phyloP scores from a whole-genome alignment of 176 grass and related monocot genomes.

The Paspalum vaginatum region DNA sequence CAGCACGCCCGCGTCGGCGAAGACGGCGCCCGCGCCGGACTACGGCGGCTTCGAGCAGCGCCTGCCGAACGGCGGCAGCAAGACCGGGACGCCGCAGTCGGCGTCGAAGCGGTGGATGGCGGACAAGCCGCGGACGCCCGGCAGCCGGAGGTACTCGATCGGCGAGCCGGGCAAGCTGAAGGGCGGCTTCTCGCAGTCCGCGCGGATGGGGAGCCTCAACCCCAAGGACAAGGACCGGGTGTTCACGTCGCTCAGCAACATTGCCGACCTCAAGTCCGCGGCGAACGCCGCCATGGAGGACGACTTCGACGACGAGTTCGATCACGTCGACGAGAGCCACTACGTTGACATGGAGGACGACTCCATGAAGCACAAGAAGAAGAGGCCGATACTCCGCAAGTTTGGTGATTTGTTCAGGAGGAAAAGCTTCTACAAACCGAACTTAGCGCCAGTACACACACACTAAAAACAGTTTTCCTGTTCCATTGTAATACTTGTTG shows the following conservation, averaged over 20 bases:
- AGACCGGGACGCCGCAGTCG: conserved; percentile 37
- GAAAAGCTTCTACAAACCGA: conserved; percentile 65
- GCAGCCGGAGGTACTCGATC: conserved; percentile 61
- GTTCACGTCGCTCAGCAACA: conserved; percentile 77
- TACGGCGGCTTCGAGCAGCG: conserved; percentile 16
- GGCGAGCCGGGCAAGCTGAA: conserved; percentile 69
- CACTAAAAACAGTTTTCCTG: neutral
- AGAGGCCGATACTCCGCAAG: conserved; percentile 62
- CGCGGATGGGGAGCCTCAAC: conserved; percentile 44
- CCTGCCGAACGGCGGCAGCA: conserved; percentile 5
- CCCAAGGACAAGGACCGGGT: conserved; percentile 64
- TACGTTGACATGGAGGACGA: conserved; percentile 42
- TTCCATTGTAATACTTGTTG: neutral
- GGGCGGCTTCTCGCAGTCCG: conserved; percentile 49
- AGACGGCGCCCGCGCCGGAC: conserved; percentile 32
- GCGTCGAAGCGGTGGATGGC: conserved; percentile 34
- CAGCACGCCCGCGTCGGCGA: conserved; percentile 49
- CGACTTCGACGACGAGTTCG: conserved; percentile 70
- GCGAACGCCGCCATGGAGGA: conserved; percentile 48
- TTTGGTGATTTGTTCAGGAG: conserved; percentile 73
- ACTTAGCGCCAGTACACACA: conserved; percentile 42
- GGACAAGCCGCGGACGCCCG: conserved; percentile 38
- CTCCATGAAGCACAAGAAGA: conserved; percentile 58
- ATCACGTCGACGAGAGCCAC: conserved; percentile 54
- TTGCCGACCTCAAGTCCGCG: conserved; percentile 63